Evolutionary conservation across 228 moss, liverwort and hornwort genomes (phyloP), one percentile per base, ranked within the genome.

Genomic region (Sphagnum magellanicum): DNA sequence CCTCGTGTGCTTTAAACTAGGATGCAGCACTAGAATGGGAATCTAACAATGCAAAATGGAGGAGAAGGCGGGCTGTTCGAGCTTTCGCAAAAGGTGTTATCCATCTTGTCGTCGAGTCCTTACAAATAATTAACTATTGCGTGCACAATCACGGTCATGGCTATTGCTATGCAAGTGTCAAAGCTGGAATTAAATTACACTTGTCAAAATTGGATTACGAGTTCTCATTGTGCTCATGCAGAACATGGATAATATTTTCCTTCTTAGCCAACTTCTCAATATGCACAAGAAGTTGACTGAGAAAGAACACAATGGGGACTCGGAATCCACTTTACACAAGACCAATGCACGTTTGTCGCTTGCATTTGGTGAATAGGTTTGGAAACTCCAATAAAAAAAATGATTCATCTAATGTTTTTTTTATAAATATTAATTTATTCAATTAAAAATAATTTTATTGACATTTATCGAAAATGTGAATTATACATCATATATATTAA

Each of bases 81-180:
- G 72, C 66, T 92, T 71, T 80, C 95, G 50, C 83, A 83, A 76
- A 90, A 95, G 65, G 74, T 95, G 6, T 50, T 92, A 73, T 73
- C 87, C 59, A 85, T 85, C 59, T 67, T 95, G 16, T 90, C 95
- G 4, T 66, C 87, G 63, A 90, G 92, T 80, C 90, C 90, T 8
- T 79, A 82, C 52, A 88, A 90, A 72, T 89, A 95, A 82, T 82
- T 92, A 57, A 92, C 92, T 55, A 69, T 92, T 60, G 95, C 90
- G 64, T 71, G 89, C 72, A 78, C 87, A 58, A 92, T 90, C 48
- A 95, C 92, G 48, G 88, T 92, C 53, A 87, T 89, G 89, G 95
- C 84, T 48, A 74, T 95, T 47, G 80, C 83, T 0, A 66, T 79
- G 52, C 88, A 82, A 68, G 77, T 83, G 74, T 92, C 90, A 49